phyloP scores from a whole-genome alignment of 2,329 filamentous ascomycete species.

The Rutstroemia sp. region DNA sequence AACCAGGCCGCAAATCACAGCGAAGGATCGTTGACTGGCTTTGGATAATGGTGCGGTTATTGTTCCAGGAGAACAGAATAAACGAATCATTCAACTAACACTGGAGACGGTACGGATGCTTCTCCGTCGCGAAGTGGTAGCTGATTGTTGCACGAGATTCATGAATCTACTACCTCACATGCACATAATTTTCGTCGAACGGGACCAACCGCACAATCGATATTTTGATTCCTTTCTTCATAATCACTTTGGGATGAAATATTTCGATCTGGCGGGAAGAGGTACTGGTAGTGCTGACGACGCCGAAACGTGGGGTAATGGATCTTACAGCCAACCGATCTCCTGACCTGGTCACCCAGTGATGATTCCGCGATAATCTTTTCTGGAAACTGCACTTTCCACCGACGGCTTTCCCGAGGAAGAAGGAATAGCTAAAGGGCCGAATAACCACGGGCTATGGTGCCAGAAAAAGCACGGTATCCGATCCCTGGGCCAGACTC shows the following conservation, averaged over 20 bases:
- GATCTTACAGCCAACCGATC: neutral
- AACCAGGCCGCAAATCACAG: too few species aligned
- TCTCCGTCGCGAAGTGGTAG: neutral
- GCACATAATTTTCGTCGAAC: neutral
- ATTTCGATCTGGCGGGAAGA: too few species aligned
- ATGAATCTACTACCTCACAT: neutral
- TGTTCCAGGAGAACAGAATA: too few species aligned
- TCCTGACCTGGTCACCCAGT: constrained; percentile 1
- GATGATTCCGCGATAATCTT: neutral
- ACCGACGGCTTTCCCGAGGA: neutral
- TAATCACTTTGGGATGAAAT: neutral
- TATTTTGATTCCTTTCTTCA: neutral
- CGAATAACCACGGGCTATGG: neutral
- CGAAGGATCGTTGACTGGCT: too few species aligned
- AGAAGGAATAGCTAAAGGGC: neutral
- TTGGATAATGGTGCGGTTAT: too few species aligned
- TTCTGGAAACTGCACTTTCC: neutral
- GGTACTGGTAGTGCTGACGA: neutral
- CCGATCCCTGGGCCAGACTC: neutral
- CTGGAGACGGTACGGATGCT: neutral
- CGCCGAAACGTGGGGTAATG: neutral
- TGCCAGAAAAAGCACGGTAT: neutral
- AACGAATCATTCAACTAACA: too few species aligned
- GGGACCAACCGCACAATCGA: neutral
- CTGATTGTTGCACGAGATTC: constrained; percentile 2